phyloP scores from a whole-genome alignment of 805 yeast species.

The Wickerhamiella occidentalis region DNA sequence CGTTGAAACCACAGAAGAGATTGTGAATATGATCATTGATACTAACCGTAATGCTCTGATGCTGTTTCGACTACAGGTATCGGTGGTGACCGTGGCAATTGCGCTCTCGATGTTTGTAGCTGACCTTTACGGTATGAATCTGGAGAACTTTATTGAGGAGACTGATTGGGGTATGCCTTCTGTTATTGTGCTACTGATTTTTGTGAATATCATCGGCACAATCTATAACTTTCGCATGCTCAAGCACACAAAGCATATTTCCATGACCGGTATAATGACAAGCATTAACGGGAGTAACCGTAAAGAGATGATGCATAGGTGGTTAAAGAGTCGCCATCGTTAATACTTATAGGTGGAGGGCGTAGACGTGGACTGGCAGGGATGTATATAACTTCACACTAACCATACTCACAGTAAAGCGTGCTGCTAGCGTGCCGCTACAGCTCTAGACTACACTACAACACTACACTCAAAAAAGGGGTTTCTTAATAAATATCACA shows the following conservation, averaged over 20 bases:
- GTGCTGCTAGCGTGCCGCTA: too few relatives aligned
- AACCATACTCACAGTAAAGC: too few relatives aligned
- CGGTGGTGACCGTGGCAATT: slow-evolving; percentile 73
- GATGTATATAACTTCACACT: too few relatives aligned
- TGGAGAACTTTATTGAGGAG: slow-evolving; percentile 86
- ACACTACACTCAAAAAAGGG: too few relatives aligned
- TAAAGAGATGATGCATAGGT: slow-evolving; percentile 16
- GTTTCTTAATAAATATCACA: slow-evolving; percentile 1
- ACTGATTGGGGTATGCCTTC: slow-evolving; percentile 53
- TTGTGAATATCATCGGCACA: slow-evolving; percentile 37
- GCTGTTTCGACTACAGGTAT: slow-evolving; percentile 71
- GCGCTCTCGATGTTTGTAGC: slow-evolving; percentile 78
- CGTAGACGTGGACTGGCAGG: too few relatives aligned
- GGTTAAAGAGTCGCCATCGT: slow-evolving; percentile 1
- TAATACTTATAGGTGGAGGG: neutral
- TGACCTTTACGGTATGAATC: slow-evolving; percentile 89
- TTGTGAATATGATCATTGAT: slow-evolving; percentile 80
- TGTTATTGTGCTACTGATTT: slow-evolving; percentile 35
- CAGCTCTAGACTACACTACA: too few relatives aligned
- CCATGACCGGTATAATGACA: slow-evolving; percentile 11
- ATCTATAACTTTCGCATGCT: slow-evolving; percentile 45
- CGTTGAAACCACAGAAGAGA: slow-evolving; percentile 83
- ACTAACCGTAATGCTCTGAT: slow-evolving; percentile 83
- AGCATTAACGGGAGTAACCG: neutral
- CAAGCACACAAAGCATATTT: slow-evolving; percentile 26